Evolutionary conservation across 2,329 filamentous ascomycete genomes (phyloP), one percentile per base, ranked within the genome.

Genomic region (Aspergillus chevalieri): DNA sequence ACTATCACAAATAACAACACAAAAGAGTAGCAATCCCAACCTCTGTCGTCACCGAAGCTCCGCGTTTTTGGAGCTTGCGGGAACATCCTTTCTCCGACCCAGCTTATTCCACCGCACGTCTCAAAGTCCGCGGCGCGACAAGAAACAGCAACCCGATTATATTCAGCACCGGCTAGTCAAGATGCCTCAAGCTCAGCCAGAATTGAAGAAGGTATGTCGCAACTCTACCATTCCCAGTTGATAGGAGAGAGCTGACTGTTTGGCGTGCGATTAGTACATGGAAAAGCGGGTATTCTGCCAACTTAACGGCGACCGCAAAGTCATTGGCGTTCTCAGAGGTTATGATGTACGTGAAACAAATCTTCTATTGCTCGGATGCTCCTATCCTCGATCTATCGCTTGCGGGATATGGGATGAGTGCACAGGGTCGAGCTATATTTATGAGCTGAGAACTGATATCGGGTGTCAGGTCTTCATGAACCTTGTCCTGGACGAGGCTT

Each of bases 221-320:
- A 2, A 36, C 38, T 7, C 15, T 19, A 34, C 21, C 15, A 15
- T 47, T 43, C 33, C 49, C 17, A 4, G 3, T 12, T 33, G 52
- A 43, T 26, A 43, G 36, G 50, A 34, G n/a, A 28, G 34, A 41
- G 45, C 60, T 60, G 48, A 65, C 51, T 17, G 24, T 44, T 44
- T 33, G 10, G 10, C 26, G 41, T 52, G 14, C 54, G 28, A 55
- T 54, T 64, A 98, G 93, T 98, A 98, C 74, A 90, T 98, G 74
- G 93, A 98, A 80, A 98, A 98, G 83, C 83, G 92, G 74, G 82
- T 98, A 67, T 95, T 96, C 72, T 90, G 97, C 59, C 92, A 98
- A 73, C 78, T 98, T 48, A 98, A 98, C 74, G 93, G 93, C 66
- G 95, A 91, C 72, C 87, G 93, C 70, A 97, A 95, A 74, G 92